Percentiles rank a stretch among this genome's conserved stretches.
These are phyloP conservation scores for Colletotrichum sublineola DNA, from an alignment of 2,329 filamentous ascomycete species.

Conservation along the genomic window DNA sequence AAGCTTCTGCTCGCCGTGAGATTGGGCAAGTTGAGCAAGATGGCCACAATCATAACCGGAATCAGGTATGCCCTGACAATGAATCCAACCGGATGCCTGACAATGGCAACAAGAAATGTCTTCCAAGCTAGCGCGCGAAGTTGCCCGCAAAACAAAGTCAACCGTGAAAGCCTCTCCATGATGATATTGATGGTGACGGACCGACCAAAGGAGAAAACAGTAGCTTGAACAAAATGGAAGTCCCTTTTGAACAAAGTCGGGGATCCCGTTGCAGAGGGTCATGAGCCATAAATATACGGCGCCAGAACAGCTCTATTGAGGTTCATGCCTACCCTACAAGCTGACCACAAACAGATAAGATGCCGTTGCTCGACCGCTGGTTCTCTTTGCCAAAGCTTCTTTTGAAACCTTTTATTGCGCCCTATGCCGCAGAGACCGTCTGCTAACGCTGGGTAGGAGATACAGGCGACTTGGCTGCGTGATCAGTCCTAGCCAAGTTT, in stretches of 20 bases:
- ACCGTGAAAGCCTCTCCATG: background rate
- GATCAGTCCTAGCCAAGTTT: background rate
- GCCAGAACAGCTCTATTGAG: background rate
- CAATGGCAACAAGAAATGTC: slow-evolving; percentile 4
- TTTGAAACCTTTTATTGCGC: too few species aligned
- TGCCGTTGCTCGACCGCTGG: background rate
- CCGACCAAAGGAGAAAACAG: background rate
- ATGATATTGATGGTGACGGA: background rate
- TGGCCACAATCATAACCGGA: background rate
- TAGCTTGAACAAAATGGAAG: background rate
- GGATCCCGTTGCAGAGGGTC: background rate
- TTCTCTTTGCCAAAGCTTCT: background rate
- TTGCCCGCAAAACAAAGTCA: background rate
- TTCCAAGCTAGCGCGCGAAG: slow-evolving; percentile 1
- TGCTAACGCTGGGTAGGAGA: background rate
- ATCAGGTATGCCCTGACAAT: slow-evolving; percentile 1
- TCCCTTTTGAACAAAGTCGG: too few species aligned
- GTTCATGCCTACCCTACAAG: background rate
- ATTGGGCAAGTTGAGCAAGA: slow-evolving; percentile 8
- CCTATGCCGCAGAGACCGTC: background rate
- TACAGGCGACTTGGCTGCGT: background rate
- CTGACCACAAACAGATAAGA: background rate
- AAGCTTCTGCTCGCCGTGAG: background rate
- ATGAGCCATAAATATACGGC: background rate
- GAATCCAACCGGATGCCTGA: background rate